Evolutionary conservation across 192 early-diverging fungal species (phyloP).

Genomic region (Radiomyces spectabilis): DNA sequence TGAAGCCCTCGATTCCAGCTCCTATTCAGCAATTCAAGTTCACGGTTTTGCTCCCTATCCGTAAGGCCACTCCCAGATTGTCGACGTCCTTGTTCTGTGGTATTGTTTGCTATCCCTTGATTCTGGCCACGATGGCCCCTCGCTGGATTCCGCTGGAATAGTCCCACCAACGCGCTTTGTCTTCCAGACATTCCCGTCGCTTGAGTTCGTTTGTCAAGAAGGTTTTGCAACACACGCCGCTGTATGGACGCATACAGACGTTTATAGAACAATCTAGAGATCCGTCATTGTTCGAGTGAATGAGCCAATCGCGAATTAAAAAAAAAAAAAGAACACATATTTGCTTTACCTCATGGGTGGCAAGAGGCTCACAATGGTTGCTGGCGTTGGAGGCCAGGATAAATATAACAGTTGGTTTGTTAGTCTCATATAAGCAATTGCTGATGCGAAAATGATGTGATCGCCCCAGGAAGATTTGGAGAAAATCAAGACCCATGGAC

Average conservation of each 20-base stretch:
- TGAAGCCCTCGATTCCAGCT: conserved; percentile 45
- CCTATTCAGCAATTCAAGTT: conserved; percentile 46
- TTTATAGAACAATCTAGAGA: conserved; percentile 3
- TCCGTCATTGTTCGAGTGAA: background rate
- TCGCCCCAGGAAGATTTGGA: conserved; percentile 49
- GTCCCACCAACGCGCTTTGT: too few relatives aligned
- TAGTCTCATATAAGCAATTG: too few relatives aligned
- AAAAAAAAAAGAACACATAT: too few relatives aligned
- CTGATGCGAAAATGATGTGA: conserved; percentile 44
- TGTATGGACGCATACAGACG: background rate
- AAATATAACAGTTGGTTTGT: too few relatives aligned
- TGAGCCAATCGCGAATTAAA: background rate
- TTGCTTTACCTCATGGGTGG: conserved; percentile 53
- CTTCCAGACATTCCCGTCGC: background rate
- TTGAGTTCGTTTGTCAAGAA: conserved; percentile 7
- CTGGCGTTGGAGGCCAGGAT: conserved; percentile 53
- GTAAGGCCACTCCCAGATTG: too few relatives aligned
- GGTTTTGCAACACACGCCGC: background rate
- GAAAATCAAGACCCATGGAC: conserved; percentile 51
- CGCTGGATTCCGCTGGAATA: background rate
- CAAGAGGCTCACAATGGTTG: conserved; percentile 48
- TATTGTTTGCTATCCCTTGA: background rate
- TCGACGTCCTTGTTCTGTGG: background rate
- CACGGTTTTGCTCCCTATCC: conserved; percentile 9
- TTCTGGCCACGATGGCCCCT: background rate